Base-by-base conservation (phyloP, 2,329 filamentous ascomycete species). In the Endothia cerciana region DNA sequence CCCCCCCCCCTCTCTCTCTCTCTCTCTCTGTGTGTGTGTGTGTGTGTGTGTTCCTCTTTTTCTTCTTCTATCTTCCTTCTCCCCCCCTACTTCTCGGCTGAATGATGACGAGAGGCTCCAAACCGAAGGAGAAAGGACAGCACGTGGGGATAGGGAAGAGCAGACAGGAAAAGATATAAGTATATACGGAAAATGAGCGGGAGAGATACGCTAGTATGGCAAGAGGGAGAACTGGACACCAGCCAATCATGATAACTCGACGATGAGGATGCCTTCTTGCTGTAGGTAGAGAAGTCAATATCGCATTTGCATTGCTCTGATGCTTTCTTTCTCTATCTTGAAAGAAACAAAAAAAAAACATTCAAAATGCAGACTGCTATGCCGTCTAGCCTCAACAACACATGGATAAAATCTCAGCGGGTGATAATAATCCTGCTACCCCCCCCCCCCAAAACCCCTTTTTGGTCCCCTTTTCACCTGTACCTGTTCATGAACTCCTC, bases 401-500 rank as follows among this genome's bases (percentile, higher is more conserved):
- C n/a, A n/a, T n/a, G n/a, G 51, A 55, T 28, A n/a, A 51, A 10
- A 30, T 28, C 22, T 6, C 13, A n/a, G n/a, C 28, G 6, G 10
- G 33, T 10, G 33, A 36, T 10, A 10, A 10, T 36, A 36, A 7
- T 36, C 33, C 33, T 47, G 43, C 43, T 8, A 0, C 43, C 19
- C 19, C 13, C 13, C 19, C 5, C 43, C 43, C 43, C n/a, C 43
- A 2, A n/a, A n/a, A n/a, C 10, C n/a, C 45, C 45, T 13, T n/a
- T 62, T 51, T 40, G 45, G 10, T 33, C 38, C 10, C 51, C 62
- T 65, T n/a, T 17, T 30, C 74, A 87, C 71, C 81, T 78, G 77
- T 86, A 97, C 85, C 97, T 87, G 60, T 91, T 85, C 89, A 98
- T 91, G 74, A 99, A 99, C 69, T 91, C 88, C 78, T 89, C 82